These are phyloP conservation scores for Gonapodya sp. DNA, from an alignment of 192 early-diverging fungal species.

Conservation along the genomic window DNA sequence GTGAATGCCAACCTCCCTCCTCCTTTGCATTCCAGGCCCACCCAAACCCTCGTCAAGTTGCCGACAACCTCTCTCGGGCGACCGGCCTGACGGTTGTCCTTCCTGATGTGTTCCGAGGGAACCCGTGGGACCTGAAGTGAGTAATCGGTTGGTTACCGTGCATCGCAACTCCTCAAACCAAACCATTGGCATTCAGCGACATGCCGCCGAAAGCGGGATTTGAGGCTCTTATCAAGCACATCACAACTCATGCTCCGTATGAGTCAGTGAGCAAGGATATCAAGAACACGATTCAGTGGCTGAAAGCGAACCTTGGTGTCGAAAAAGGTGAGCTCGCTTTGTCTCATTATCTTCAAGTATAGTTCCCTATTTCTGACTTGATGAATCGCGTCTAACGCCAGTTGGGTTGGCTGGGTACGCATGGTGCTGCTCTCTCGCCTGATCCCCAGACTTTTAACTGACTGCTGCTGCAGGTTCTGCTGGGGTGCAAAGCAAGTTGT, in stretches of 20 bases:
- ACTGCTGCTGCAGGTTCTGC: neutral
- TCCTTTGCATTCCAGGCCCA: neutral
- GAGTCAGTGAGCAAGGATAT: neutral
- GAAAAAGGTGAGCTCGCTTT: neutral
- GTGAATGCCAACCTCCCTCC: neutral
- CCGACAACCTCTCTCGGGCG: neutral
- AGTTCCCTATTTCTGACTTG: neutral
- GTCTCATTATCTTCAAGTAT: neutral
- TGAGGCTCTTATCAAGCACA: neutral
- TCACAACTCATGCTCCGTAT: neutral
- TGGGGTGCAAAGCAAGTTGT: neutral
- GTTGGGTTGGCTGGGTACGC: neutral
- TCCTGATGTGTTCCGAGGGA: neutral
- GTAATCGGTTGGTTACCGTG: neutral
- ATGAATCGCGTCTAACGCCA: neutral
- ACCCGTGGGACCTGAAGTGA: neutral
- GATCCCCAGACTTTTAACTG: neutral
- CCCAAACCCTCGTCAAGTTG: neutral
- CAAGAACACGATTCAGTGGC: neutral
- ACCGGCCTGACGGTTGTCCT: neutral
- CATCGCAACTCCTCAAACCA: neutral
- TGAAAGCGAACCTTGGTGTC: neutral
- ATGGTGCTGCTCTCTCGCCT: neutral
- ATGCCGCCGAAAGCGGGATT: neutral
- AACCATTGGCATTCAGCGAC: neutral